Evolutionary conservation across 495 filamentous ascomycete genomes (phyloP), one percentile per base, ranked within the genome.

Genomic region (Daldinia decipiens): DNA sequence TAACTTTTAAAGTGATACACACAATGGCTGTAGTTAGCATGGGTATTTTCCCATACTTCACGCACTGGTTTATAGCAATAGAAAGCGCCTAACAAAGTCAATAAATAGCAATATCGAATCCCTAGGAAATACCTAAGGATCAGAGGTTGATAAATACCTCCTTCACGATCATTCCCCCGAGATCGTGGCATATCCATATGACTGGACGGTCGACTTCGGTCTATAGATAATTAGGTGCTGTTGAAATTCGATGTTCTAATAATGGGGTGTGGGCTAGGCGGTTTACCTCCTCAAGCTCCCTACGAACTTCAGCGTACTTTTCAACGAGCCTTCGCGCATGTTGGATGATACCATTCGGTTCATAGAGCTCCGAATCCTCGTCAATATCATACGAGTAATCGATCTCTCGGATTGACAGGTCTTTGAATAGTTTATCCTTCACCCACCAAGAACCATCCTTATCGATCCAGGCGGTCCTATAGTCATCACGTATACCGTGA

Each of bases 401-500:
- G 13, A 39, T 2, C 13, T 39, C 13, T 39, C 38, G 12, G 38
- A 39, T 39, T 15, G 38, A 4, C 3, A 39, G 38, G 5, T n/a
- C 13, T n/a, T 39, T 39, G 38, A 39, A 39, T 15, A 39, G 38
- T 12, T n/a, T 39, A 8, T 39, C 3, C 5, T 4, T 39, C 0
- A 39, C 38, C 38, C 38, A 39, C 38, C 38, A 39, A 15, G 13
- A 4, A 15, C 38, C 38, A n/a, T 13, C 8, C 15, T n/a, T 5
- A 5, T 39, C 38, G 15, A n/a, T 39, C 38, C 38, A 39, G 15
- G 38, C 38, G 0, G 38, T 39, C 38, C 8, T 39, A 39, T 39
- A 39, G 15, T 39, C 38, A 39, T 39, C 38, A 39, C 38, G 38
- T 39, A 39, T 39, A n/a, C 38, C 38, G 38, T 39, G 38, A 39